Evolutionary conservation across 2,329 filamentous ascomycete species (phyloP).

Genomic region (Microdochium paspali): DNA sequence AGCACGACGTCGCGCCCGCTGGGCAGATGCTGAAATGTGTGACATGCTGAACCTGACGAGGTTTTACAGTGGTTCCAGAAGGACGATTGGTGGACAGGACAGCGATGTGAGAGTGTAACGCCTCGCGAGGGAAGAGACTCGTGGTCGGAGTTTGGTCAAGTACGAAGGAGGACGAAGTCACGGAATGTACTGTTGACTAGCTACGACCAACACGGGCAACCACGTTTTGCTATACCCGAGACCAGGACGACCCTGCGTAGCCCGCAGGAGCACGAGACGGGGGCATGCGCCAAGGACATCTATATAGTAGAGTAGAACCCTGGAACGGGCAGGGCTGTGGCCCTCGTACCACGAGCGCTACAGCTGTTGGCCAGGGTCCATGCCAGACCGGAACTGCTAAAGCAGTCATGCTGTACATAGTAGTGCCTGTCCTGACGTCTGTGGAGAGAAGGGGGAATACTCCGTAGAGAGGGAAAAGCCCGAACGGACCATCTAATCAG

Average conservation of each 20-base stretch:
- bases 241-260: neutral
- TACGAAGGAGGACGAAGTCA: too few relatives aligned
- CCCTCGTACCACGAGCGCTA: neutral
- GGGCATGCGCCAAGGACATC: neutral
- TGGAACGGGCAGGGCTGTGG: neutral
- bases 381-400: too few relatives aligned
- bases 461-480: too few relatives aligned
- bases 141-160: too few relatives aligned
- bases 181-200: neutral
- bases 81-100: neutral
- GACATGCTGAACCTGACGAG: neutral
- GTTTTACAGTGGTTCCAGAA: too few relatives aligned
- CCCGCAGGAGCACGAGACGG: neutral
- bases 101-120: too few relatives aligned
- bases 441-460: too few relatives aligned
- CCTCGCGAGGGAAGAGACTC: too few relatives aligned
- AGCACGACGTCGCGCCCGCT: slow-evolving; percentile 35
- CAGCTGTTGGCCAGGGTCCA: neutral
- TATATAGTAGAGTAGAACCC: too few relatives aligned
- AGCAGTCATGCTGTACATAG: too few relatives aligned
- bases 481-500: too few relatives aligned
- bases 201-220: neutral
- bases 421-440: too few relatives aligned
- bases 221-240: neutral
- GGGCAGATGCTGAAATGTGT: slow-evolving; percentile 2